Conservation (phyloP, 805 yeast species). For the Candida odintsovae region DNA sequence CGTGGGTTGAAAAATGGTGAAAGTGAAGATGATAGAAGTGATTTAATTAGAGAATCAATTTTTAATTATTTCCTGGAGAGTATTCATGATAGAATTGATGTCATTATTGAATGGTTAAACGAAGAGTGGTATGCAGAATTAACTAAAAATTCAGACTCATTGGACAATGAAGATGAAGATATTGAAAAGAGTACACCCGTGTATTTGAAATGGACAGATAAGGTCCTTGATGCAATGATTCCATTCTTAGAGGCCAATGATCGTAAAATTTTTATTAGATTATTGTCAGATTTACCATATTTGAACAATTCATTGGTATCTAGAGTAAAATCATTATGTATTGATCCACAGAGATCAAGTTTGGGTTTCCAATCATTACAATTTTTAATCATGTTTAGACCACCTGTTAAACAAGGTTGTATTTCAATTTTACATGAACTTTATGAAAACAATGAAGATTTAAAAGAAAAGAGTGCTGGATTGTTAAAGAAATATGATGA, state of each 20-base stretch:
- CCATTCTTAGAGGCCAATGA: slow-evolving; percentile 83
- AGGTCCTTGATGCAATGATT: slow-evolving; percentile 68
- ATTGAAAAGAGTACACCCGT: slow-evolving; percentile 33
- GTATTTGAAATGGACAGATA: slow-evolving; percentile 66
- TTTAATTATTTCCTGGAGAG: slow-evolving; percentile 69
- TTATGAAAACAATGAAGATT: slow-evolving; percentile 42
- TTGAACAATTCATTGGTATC: slow-evolving; percentile 56
- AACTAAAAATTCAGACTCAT: slow-evolving; percentile 22
- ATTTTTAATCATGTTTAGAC: slow-evolving; percentile 82
- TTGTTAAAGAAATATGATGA: slow-evolving; percentile 41
- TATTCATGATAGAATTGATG: slow-evolving; percentile 64
- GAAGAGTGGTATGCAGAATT: slow-evolving; percentile 85
- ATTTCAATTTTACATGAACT: slow-evolving; percentile 43
- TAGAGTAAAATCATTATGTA: slow-evolving; percentile 66
- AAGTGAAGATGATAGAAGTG: slow-evolving; percentile 40
- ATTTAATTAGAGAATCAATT: slow-evolving; percentile 61
- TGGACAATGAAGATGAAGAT: slow-evolving; percentile 14
- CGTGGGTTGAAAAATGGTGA: slow-evolving; percentile 52
- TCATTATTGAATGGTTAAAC: slow-evolving; percentile 85
- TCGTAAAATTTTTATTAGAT: slow-evolving; percentile 71
- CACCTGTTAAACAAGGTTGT: slow-evolving; percentile 63
- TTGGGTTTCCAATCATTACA: slow-evolving; percentile 81
- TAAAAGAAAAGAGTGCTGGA: slow-evolving; percentile 40
- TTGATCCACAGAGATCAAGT: slow-evolving; percentile 77
- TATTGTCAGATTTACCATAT: slow-evolving; percentile 83